Base-by-base conservation (phyloP, 805 yeast species). In the Schizosaccharomyces japonicus region DNA sequence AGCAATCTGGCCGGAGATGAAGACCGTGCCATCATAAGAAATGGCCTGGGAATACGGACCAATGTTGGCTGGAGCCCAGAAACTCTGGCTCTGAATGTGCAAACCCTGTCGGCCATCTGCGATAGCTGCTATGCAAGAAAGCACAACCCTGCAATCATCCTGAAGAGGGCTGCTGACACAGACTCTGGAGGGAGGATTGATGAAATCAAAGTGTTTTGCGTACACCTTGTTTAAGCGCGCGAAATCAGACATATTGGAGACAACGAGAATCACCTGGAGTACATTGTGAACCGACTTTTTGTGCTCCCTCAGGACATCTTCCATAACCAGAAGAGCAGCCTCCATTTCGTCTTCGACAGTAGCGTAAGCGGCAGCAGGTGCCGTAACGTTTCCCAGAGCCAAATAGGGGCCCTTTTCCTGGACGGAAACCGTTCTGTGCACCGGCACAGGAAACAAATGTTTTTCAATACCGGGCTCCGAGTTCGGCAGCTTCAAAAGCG, bases 21-120 rank as follows among this genome's bases (percentile, higher is more conserved):
- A 76, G 5, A 75, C 60, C 26, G 68, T 61, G 49, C 73, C 71
- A 17, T 57, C 57, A 11, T 56, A 59, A 52, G 73, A 76, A 8
- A 76, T 73, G 0, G 85, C 72, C 60, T 90, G 98, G 0, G 98
- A 87, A 58, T 90, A 90, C 0, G 98, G 98, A 0, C 98, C 98
- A 44, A 90, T 90, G 54, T 90, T 90, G 32, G 94, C 87, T 0
- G 98, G 98, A 0, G 95, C 96, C 98, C 98, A 90, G 59, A 80
- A 85, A 36, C 95, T 84, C 50, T 85, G 68, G 1, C 95, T 84
- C 55, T 90, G 87, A 6, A 90, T 83, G 57, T 90, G 96, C 13
- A 87, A 64, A 0, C 96, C 95, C 28, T 78, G 78, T 8, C 53
- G 53, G 30, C 58, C 52, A 15, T 47, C 48, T 1, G 47, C 32